phyloP scores from a whole-genome alignment of 2,329 filamentous ascomycete species.

The Leptographium procerum region DNA sequence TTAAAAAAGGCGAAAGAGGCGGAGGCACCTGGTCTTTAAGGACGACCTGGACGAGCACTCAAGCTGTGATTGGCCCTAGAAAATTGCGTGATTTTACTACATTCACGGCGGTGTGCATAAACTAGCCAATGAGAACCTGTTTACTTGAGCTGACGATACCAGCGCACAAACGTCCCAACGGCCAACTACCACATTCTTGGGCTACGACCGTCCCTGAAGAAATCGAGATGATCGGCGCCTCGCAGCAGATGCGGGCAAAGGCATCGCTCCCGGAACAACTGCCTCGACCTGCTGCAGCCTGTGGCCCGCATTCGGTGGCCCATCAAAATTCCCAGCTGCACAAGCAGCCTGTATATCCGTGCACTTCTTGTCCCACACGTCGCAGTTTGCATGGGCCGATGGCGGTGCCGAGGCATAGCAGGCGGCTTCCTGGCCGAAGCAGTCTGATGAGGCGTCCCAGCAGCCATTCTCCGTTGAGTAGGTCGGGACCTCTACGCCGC shows the following conservation, averaged over 20 bases:
- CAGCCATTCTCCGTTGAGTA: slow-evolving; percentile 47
- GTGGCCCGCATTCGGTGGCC: slow-evolving; percentile 34
- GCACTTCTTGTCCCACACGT: slow-evolving; percentile 53
- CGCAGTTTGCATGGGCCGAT: slow-evolving; percentile 48
- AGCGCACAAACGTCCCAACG: not conserved
- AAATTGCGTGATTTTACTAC: slow-evolving; percentile 12
- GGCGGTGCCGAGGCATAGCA: slow-evolving; percentile 51
- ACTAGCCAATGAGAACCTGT: slow-evolving; percentile 11
- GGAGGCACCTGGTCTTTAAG: not conserved
- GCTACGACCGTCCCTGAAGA: too few relatives aligned
- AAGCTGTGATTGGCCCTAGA: slow-evolving; percentile 8
- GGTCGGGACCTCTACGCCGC: slow-evolving; percentile 45
- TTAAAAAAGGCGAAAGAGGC: not conserved
- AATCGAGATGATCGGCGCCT: not conserved
- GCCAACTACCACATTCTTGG: not conserved
- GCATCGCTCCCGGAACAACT: slow-evolving; percentile 22
- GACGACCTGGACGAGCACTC: not conserved
- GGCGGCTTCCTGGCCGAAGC: slow-evolving; percentile 45
- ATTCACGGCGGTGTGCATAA: slow-evolving; percentile 1
- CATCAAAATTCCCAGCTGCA: slow-evolving; percentile 28
- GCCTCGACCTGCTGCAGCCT: slow-evolving; percentile 23
- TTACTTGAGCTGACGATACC: not conserved
- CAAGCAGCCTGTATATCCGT: slow-evolving; percentile 32
- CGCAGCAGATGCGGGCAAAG: slow-evolving; percentile 4
- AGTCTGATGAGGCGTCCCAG: slow-evolving; percentile 43